Base-by-base conservation (phyloP, 2,329 filamentous ascomycete species). In the Fusarium vanettenii region DNA sequence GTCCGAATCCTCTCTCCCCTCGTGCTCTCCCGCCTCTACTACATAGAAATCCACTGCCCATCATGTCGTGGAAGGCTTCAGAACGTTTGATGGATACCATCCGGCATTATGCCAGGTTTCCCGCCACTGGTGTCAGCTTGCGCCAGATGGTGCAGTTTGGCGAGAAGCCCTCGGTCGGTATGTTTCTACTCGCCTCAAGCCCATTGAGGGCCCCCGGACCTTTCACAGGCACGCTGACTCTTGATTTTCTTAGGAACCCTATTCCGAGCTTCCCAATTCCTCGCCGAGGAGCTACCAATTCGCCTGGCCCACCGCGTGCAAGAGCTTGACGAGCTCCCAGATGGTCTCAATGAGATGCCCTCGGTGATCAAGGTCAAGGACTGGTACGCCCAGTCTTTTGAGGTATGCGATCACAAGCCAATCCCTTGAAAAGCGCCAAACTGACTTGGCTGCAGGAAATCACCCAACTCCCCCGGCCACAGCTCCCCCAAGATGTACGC, bases 61-160 rank as follows among this genome's bases (percentile, higher is more conserved):
- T 75, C 84, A 98, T 98, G 95, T 94, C 94, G 88, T 98, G 96
- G 96, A 98, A 93, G 88, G 93, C 92, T 83, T 93, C 94, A 74
- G 93, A 95, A 85, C 90, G 91, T 86, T 86, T 98, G 92, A 97
- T 98, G 94, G 93, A 97, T 80, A 98, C 94, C 88, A 98, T 98
- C 92, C 92, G 93, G 85, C 95, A 98, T 86, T 98, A 98, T 90
- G 94, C 95, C 84, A 95, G 92, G 85, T 99, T 98, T 85, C 97
- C 97, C 76, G 97, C 97, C 71, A 99, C 97, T 16, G 97, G 97
- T 80, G 94, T 97, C 80, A 98, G 95, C 83, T 89, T 99, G 85
- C 91, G 97, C 83, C 97, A 99, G 89, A 99, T 99, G 97, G 96
- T 98, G 69, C 96, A 98, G 84, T 98, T 98, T 84, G 96, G 96